Percentiles rank a stretch among this genome's conserved stretches.
These are phyloP conservation scores for Marvania coccoides DNA, from an alignment of 139 green algal genomes.

Conservation along the genomic window DNA sequence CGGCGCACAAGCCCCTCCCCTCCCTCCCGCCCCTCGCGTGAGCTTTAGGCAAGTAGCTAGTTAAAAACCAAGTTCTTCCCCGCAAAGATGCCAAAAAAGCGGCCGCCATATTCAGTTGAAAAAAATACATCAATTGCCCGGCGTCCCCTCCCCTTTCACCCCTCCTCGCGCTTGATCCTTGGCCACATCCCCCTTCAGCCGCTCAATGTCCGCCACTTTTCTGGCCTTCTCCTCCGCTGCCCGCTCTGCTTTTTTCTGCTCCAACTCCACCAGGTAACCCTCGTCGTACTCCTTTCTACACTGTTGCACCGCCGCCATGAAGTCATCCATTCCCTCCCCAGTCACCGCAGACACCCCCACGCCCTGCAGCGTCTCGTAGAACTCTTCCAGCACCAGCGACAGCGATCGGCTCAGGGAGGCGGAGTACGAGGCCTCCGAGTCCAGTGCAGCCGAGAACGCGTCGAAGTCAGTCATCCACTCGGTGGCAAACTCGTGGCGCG, in stretches of 20 bases:
- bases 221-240: slow-evolving; percentile 33
- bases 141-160: too few species aligned
- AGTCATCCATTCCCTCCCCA: slow-evolving; percentile 80
- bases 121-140: too few species aligned
- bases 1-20: too few species aligned
- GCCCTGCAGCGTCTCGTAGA: slow-evolving; percentile 75
- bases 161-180: too few species aligned
- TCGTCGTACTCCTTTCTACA: slow-evolving; percentile 63
- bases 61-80: too few species aligned
- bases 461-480: slow-evolving; percentile 95
- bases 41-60: too few species aligned
- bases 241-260: slow-evolving; percentile 28
- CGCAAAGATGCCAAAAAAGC: too few species aligned
- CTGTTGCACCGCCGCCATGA: slow-evolving; percentile 58
- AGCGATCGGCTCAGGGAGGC: slow-evolving; percentile 68
- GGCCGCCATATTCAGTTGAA: too few species aligned
- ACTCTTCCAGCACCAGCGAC: slow-evolving; percentile 87
- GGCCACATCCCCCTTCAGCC: slow-evolving; percentile 43
- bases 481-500: slow-evolving; percentile 70
- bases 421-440: slow-evolving; percentile 67
- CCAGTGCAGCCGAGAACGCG: slow-evolving; percentile 63
- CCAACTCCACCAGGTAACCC: slow-evolving; percentile 61
- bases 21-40: too few species aligned
- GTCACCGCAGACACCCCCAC: slow-evolving; percentile 88
- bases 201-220: slow-evolving; percentile 42